phyloP scores from a whole-genome alignment of 2,329 filamentous ascomycete genomes.

The Tolypocladium guangdongense region DNA sequence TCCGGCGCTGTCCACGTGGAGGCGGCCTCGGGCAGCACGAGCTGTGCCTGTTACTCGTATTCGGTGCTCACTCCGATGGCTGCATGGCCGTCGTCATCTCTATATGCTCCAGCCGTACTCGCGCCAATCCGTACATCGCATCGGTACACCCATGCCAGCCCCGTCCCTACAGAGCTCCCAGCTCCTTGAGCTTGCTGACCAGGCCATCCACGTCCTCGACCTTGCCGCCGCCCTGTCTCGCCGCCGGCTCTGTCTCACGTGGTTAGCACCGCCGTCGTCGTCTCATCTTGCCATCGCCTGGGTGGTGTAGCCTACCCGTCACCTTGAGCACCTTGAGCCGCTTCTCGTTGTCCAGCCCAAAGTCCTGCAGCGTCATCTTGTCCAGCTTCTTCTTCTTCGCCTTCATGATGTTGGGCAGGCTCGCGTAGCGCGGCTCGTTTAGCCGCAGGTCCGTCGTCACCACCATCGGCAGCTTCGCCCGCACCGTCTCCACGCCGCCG shows the following conservation, averaged over 20 bases:
- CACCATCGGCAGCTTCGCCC: conserved; percentile 77
- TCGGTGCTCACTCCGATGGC: not conserved
- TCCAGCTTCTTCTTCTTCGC: conserved; percentile 99
- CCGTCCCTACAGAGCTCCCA: conserved; percentile 64
- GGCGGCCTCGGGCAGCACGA: not conserved
- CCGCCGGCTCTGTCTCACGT: conserved; percentile 57
- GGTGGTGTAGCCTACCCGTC: conserved; percentile 45
- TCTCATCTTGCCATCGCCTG: too few relatives aligned
- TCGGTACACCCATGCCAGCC: not conserved
- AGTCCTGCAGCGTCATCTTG: conserved; percentile 79
- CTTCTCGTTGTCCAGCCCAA: conserved; percentile 62
- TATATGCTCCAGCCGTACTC: not conserved
- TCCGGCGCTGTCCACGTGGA: not conserved
- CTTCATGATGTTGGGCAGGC: conserved; percentile 98
- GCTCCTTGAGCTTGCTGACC: conserved; percentile 86
- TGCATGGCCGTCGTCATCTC: not conserved
- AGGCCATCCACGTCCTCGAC: conserved; percentile 96
- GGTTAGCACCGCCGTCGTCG: not conserved
- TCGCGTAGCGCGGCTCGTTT: conserved; percentile 93
- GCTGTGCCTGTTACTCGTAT: too few relatives aligned
- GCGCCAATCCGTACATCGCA: not conserved
- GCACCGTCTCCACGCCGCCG: conserved; percentile 84
- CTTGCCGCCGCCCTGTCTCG: conserved; percentile 88
- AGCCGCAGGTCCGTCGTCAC: conserved; percentile 90
- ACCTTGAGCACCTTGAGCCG: conserved; percentile 88